Percentiles rank a stretch among this genome's conserved stretches.
These are phyloP conservation scores for Wickerhamiella dianesei DNA, from an alignment of 805 yeast genomes.

Conservation along the genomic window DNA sequence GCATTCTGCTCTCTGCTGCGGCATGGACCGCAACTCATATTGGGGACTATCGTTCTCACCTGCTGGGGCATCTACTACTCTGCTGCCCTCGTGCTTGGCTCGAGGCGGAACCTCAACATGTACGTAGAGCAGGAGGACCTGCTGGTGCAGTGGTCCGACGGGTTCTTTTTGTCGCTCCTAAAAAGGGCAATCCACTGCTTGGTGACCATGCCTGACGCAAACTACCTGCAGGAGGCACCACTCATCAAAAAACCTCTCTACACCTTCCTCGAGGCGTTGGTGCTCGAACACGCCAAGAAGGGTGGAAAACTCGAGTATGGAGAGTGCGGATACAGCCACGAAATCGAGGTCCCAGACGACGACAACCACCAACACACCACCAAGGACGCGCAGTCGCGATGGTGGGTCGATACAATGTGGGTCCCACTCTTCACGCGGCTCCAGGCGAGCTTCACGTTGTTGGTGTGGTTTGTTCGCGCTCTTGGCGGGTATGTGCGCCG, in stretches of 20 bases:
- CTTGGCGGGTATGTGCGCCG: background rate
- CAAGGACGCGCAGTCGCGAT: background rate
- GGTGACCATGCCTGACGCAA: background rate
- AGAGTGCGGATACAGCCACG: background rate
- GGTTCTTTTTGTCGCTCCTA: conserved; percentile 1
- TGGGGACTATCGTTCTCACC: background rate
- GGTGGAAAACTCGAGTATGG: background rate
- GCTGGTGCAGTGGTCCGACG: background rate
- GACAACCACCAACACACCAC: background rate
- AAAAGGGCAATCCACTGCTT: background rate
- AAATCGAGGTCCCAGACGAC: background rate
- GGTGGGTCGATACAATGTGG: conserved; percentile 1
- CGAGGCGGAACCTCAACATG: background rate
- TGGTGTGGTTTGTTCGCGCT: background rate
- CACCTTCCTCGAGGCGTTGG: conserved; percentile 1
- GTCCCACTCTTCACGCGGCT: background rate
- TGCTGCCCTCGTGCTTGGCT: conserved; percentile 5
- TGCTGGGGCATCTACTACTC: conserved; percentile 5
- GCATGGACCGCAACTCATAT: background rate
- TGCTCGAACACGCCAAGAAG: background rate
- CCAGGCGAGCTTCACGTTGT: background rate
- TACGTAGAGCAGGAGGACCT: background rate
- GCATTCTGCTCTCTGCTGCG: background rate
- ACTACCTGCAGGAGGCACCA: conserved; percentile 2
- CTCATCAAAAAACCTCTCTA: background rate